A percentile compares a stretch with the other conserved stretches of the same genome.
phyloP scores from a whole-genome alignment of 139 green algal species.

The Tetradesmus lagerheimii region DNA sequence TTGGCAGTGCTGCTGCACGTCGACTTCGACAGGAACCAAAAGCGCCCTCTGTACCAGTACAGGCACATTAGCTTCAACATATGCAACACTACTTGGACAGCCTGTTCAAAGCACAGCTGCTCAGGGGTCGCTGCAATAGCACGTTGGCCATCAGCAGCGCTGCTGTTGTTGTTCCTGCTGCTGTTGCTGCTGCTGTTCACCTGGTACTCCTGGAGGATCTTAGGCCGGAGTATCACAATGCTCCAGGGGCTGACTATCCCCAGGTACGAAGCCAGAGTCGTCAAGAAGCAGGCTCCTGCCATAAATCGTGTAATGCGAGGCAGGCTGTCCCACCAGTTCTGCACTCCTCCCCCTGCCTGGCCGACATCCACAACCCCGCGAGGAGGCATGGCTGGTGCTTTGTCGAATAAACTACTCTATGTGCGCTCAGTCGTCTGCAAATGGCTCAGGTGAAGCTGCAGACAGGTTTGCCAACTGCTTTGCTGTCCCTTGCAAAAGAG shows the following conservation, averaged over 20 bases:
- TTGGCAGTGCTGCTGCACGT: too few species aligned
- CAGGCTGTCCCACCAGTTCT: constrained; percentile 62
- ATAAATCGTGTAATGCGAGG: constrained; percentile 68
- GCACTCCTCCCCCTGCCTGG: constrained; percentile 47
- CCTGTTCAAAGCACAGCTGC: neutral
- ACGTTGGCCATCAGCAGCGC: neutral
- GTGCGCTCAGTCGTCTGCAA: neutral
- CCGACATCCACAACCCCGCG: constrained; percentile 33
- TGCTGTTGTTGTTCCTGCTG: neutral
- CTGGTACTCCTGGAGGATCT: constrained; percentile 69
- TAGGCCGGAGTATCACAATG: constrained; percentile 55
- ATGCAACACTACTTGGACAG: too few species aligned
- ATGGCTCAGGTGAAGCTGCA: neutral
- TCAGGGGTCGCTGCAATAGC: neutral
- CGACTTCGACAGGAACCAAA: too few species aligned
- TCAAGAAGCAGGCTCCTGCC: constrained; percentile 56
- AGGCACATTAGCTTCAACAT: too few species aligned
- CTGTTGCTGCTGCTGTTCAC: constrained; percentile 35
- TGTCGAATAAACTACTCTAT: neutral
- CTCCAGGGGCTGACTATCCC: constrained; percentile 46
- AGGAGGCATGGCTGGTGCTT: constrained; percentile 17
- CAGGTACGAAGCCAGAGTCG: constrained; percentile 22
- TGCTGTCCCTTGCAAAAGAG: neutral
- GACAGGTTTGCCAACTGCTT: neutral
- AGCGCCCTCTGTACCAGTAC: too few species aligned